Base-by-base conservation (phyloP, 2,329 filamentous ascomycete species). In the Cladosporium sp. region DNA sequence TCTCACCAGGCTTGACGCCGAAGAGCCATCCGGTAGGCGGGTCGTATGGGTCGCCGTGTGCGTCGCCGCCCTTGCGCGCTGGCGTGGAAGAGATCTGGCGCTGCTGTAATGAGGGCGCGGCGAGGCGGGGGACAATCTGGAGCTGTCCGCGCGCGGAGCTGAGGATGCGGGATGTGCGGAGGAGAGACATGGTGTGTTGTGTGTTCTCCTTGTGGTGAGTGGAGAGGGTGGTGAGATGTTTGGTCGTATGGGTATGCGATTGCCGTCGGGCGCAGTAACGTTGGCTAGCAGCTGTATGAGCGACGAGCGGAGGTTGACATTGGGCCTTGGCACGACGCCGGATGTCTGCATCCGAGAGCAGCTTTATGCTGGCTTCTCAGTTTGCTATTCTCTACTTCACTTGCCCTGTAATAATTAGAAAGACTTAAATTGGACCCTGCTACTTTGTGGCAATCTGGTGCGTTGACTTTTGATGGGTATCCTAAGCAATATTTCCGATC, bases 1-100 rank as follows among this genome's bases (percentile, higher is more conserved):
- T 96, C 87, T 97, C 92, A 69, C 93, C 93, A 39, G 95, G 95
- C 84, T 93, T 93, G 74, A 97, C 86, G 71, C 93, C 93, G 79
- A 91, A 97, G 74, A 99, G 88, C 92, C 93, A 97, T 74, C 95
- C 95, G 65, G 84, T 86, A 2, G 95, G 94, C 57, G 93, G 89
- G 72, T 99, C 95, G 81, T 93, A 99, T 78, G 93, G 90, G 72
- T 88, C 85, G 74, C 88, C 91, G 81, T 91, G 88, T 74, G 87
- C 90, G 80, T 90, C 87, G 70, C 80, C 80, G 66, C 78, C 72
- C 67, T 70, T 72, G 58, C 74, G 70, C 39, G 70, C 70, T 57
- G 73, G 59, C 51, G 76, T 74, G 54, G 71, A 71, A 62, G 76
- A 74, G 69, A 78, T 70, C 34, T 70, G 67, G 67, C 75, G 69